Evolutionary conservation across 2,329 filamentous ascomycete genomes (phyloP).

Genomic region (Pezicula radicicola): DNA sequence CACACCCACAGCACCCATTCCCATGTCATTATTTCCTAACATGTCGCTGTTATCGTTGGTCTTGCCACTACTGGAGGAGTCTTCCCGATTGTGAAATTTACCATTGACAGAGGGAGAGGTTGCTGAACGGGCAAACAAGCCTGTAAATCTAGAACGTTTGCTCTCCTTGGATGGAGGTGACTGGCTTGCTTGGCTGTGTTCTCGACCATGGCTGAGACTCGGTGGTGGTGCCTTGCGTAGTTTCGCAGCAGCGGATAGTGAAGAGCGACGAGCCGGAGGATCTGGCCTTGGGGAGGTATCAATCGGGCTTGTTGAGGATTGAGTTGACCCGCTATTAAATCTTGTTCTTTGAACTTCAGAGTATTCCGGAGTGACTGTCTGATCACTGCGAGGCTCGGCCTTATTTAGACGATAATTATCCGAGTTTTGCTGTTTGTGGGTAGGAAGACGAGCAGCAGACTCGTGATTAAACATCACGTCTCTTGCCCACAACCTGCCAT

Average conservation of each 20-base stretch:
- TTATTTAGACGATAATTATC: constrained; percentile 13
- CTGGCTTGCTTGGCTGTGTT: background rate
- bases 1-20: background rate
- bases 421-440: constrained; percentile 11
- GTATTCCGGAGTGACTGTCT: constrained; percentile 8
- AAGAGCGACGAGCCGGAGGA: constrained; percentile 25
- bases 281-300: constrained; percentile 13
- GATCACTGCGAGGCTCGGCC: constrained; percentile 16
- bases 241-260: constrained; percentile 20
- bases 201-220: background rate
- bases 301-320: constrained; percentile 10
- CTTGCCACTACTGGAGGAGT: background rate
- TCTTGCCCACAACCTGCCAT: constrained; percentile 18
- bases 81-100: background rate
- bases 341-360: constrained; percentile 7
- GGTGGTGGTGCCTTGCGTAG: constrained; percentile 10
- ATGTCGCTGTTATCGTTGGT: background rate
- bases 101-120: background rate
- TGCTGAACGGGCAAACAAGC: background rate
- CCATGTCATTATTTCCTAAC: background rate
- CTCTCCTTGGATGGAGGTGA: constrained; percentile 4
- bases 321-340: background rate
- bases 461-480: constrained; percentile 22
- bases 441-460: constrained; percentile 13
- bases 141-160: background rate